Conservation (phyloP, 352 stramenopile species). For the Phytophthora gonapodyides region DNA sequence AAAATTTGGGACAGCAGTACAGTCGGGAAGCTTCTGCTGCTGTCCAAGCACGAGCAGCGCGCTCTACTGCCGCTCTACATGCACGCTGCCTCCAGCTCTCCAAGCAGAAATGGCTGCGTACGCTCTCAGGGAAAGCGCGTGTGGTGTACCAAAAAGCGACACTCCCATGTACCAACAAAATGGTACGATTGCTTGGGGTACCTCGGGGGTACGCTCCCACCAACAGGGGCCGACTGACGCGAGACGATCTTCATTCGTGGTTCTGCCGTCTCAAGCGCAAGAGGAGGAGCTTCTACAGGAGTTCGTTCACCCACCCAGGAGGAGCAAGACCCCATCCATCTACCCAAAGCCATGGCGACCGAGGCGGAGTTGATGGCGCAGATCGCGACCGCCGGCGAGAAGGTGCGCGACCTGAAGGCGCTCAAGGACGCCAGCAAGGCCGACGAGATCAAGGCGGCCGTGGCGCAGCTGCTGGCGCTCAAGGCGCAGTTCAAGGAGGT, state of each 20-base stretch:
- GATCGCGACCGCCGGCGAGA: slow-evolving; percentile 70
- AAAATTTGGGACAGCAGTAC: no score
- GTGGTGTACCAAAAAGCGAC: no score
- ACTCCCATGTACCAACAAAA: no score
- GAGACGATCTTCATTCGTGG: slow-evolving; percentile 35
- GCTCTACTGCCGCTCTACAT: no score
- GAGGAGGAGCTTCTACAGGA: neutral
- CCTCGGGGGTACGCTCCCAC: slow-evolving; percentile 20
- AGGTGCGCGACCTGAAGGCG: slow-evolving; percentile 76
- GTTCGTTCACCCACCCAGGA: neutral
- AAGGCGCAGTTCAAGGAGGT: slow-evolving; percentile 80
- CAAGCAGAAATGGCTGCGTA: no score
- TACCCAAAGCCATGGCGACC: slow-evolving; percentile 39
- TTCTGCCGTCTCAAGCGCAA: slow-evolving; percentile 32
- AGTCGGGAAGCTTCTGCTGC: no score
- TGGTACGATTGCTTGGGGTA: neutral
- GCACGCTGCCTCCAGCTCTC: no score
- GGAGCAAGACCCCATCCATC: slow-evolving; percentile 1
- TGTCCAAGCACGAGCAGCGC: no score
- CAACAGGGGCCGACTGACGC: neutral
- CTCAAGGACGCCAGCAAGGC: slow-evolving; percentile 56
- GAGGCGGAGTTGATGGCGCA: slow-evolving; percentile 59
- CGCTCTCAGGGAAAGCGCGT: no score
- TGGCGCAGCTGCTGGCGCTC: slow-evolving; percentile 67
- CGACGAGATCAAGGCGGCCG: slow-evolving; percentile 50